These are phyloP conservation scores for Fusarium armeniacum DNA, from an alignment of 2,329 filamentous ascomycete species.

Conservation along the genomic window DNA sequence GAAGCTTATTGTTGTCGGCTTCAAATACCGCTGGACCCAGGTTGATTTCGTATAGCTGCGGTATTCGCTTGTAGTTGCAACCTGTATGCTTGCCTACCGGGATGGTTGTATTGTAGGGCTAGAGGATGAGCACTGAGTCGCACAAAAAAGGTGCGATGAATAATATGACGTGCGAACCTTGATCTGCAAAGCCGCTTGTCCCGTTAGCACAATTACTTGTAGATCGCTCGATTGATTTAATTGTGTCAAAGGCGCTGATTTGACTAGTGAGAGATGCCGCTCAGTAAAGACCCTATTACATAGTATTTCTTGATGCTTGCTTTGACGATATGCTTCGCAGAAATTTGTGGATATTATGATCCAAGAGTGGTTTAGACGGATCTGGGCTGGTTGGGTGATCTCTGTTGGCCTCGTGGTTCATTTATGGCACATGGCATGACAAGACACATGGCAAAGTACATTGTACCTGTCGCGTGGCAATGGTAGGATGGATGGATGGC, in stretches of 20 bases:
- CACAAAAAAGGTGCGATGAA: slow-evolving; percentile 1
- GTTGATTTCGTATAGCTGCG: slow-evolving; percentile 3
- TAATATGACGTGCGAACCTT: slow-evolving; percentile 11
- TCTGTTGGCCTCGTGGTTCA: slow-evolving; percentile 38
- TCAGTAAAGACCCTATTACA: slow-evolving; percentile 2
- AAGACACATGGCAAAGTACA: slow-evolving; percentile 50
- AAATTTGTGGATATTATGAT: slow-evolving; percentile 37
- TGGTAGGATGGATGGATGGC: slow-evolving; percentile 8
- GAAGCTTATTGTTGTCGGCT: slow-evolving; percentile 22
- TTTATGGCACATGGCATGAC: slow-evolving; percentile 22
- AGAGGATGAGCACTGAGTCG: slow-evolving; percentile 17
- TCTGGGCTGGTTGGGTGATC: slow-evolving; percentile 44
- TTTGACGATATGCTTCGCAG: slow-evolving; percentile 25
- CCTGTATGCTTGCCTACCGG: not conserved
- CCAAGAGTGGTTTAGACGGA: slow-evolving; percentile 45
- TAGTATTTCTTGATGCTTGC: slow-evolving; percentile 15
- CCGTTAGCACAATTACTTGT: not conserved
- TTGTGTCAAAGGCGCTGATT: not conserved
- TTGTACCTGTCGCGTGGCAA: slow-evolving; percentile 42
- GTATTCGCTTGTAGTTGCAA: slow-evolving; percentile 1
- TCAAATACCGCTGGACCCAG: slow-evolving; percentile 35
- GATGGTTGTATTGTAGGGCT: slow-evolving; percentile 34
- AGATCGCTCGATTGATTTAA: not conserved
- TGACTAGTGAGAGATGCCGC: slow-evolving; percentile 5
- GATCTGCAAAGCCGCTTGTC: slow-evolving; percentile 3